Base-by-base conservation (phyloP, 176 grass and related monocot genomes). In the Pontederia paniculata region DNA sequence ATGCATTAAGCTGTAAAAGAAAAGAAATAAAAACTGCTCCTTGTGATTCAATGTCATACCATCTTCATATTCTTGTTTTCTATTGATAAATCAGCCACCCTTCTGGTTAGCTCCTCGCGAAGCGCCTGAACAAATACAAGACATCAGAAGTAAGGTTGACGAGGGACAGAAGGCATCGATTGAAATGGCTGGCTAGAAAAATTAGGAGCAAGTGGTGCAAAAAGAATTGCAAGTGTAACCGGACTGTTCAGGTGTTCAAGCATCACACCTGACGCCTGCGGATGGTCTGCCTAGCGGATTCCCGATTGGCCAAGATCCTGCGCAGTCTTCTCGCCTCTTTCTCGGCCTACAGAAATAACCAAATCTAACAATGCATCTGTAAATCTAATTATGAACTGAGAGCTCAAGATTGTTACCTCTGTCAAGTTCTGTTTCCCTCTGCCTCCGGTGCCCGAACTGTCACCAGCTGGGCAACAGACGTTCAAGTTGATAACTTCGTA, bases 61-160 rank as follows among this genome's bases (percentile, higher is more conserved):
- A 72, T 84, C 55, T 80, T 88, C 69, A 98, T 87, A 48, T 55
- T 74, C 74, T 88, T 72, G 73, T 98, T 98, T 65, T 88, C 77
- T 0, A 67, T 78, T 5, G 77, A 87, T 21, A 98, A 70, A 53
- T 81, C 80, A 5, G 74, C 80, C 6, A 84, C 83, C 18, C 91
- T 87, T 53, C 62, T 70, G 3, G 69, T 80, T 21, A 98, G 50
- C 55, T 88, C 83, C 47, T 82, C 93, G 0, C 82, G 86, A 60
- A 97, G 71, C 20, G 80, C 83, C 86, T 94, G 63, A 43, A 6
- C 53, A 44, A 6, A 37, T 37, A 37, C 28, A 37, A 37, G 28
- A 37, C 28, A 37, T 37, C 7, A 5, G n/a, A n/a, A n/a, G 28
- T 37, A 6, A 37, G 28, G 28, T 37, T 37, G 1, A 37, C 7